Conservation (phyloP, 495 filamentous ascomycete species). For the Annulohypoxylon stygium region DNA sequence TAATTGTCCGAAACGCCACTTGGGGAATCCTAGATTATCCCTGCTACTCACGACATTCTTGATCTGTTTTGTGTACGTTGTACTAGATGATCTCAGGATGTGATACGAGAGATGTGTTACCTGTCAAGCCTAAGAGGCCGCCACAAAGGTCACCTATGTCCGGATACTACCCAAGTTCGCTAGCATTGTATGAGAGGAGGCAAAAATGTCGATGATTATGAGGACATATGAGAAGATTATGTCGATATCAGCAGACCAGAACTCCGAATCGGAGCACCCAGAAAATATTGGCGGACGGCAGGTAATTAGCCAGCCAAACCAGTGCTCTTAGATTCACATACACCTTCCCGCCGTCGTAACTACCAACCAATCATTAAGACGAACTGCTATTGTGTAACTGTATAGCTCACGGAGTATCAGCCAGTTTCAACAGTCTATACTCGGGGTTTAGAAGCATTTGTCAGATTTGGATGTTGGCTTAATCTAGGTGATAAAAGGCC, state of each 20-base stretch:
- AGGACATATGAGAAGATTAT: background rate
- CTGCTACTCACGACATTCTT: conserved; percentile 6
- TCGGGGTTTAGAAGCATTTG: background rate
- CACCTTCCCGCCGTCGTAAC: background rate
- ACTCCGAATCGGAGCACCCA: background rate
- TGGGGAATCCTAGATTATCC: background rate
- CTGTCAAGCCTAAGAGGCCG: background rate
- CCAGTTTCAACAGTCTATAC: background rate
- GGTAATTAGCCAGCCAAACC: background rate
- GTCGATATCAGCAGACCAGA: background rate
- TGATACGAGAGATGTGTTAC: background rate
- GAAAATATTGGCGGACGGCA: background rate
- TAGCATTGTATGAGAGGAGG: background rate
- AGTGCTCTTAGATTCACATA: background rate
- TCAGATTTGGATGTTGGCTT: background rate
- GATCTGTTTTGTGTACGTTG: background rate
- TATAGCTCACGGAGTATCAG: conserved; percentile 2
- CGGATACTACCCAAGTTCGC: background rate
- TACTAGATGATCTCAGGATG: background rate
- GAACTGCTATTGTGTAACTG: background rate
- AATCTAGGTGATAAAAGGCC: conserved; percentile 7
- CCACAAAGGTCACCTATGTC: background rate
- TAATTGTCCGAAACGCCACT: conserved; percentile 1
- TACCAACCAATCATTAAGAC: background rate
- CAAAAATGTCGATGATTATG: background rate